Evolutionary conservation across 495 filamentous ascomycete genomes (phyloP).

Genomic region (Aspergillus taichungensis): DNA sequence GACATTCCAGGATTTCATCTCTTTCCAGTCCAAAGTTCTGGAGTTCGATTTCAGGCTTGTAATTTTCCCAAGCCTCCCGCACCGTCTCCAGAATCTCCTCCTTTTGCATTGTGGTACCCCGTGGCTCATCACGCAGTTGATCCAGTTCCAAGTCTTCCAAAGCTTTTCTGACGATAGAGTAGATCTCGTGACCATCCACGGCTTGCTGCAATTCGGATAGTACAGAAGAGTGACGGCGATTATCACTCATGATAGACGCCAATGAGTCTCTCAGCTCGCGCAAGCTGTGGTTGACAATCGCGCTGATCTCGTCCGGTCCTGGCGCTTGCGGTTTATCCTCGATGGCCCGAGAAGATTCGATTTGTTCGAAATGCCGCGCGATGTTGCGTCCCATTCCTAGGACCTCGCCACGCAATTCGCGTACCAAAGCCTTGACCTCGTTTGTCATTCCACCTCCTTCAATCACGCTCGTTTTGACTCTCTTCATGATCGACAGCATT

Average conservation of each 20-base stretch:
- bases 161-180: slow-evolving; percentile 68
- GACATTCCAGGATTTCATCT: slow-evolving; percentile 76
- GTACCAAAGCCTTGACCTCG: slow-evolving; percentile 81
- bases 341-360: slow-evolving; percentile 36
- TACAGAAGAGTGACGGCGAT: slow-evolving; percentile 54
- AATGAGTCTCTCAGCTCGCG: slow-evolving; percentile 73
- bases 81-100: slow-evolving; percentile 82
- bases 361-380: slow-evolving; percentile 70
- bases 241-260: slow-evolving; percentile 63
- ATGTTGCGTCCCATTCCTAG: slow-evolving; percentile 87
- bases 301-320: slow-evolving; percentile 61
- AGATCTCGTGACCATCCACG: slow-evolving; percentile 71
- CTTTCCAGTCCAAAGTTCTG: slow-evolving; percentile 83
- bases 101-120: slow-evolving; percentile 44
- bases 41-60: slow-evolving; percentile 84
- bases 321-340: slow-evolving; percentile 37
- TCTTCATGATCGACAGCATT: slow-evolving; percentile 63
- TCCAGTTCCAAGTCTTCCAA: slow-evolving; percentile 52
- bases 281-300: slow-evolving; percentile 70
- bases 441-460: slow-evolving; percentile 78
- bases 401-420: slow-evolving; percentile 85
- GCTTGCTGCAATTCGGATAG: slow-evolving; percentile 39
- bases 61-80: slow-evolving; percentile 79
- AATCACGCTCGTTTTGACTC: slow-evolving; percentile 79
- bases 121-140: slow-evolving; percentile 27